Evolutionary conservation across 768 basidiomycete species (phyloP), one percentile per base, ranked within the genome.

Genomic region (Agaricus sinodeliciosus): DNA sequence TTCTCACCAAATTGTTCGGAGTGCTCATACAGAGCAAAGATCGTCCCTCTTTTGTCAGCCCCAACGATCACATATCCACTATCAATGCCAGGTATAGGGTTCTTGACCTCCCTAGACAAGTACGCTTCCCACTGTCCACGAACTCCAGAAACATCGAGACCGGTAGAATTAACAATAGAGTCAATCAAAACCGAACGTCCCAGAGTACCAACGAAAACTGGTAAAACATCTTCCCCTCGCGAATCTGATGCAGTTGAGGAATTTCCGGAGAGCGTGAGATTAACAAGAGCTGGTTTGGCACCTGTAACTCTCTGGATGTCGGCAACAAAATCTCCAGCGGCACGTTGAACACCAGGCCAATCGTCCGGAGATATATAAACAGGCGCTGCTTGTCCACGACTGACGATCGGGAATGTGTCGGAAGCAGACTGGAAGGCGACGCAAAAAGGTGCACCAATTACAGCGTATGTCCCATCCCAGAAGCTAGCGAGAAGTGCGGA

Each of bases 41-140:
- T 82, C 0, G 82, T 80, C 5, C 84, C 85, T 42, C 85, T 69
- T 64, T 83, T 81, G 64, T 87, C 85, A 1, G 80, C 72, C 12
- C 85, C 85, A 57, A 81, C 72, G 43, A 88, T 76, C 36, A 87
- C 78, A 65, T 85, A 81, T 26, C 80, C 85, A 49, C 75, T 74
- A 22, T 70, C 66, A 16, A 84, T 70, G 1, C 79, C 81, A 36
- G 80, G 75, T 1, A 82, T 62, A 6, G 81, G 80, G 52, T 80
- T 77, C 44, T 69, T 65, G 13, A 83, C 78, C 43, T 78, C 74
- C 46, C 67, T 65, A 2, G 79, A 69, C 56, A 78, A 61, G 65
- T 78, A 86, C 1, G 78, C 65, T 59, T 87, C 86, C 86, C 86
- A 87, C 56, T 80, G 69, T 2, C 83, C 84, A 50, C 78, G 62